Percentiles rank a stretch among this genome's conserved stretches.
Evolutionary conservation across 2,329 filamentous ascomycete species (phyloP).

Genomic region (Pleomassaria siparia): DNA sequence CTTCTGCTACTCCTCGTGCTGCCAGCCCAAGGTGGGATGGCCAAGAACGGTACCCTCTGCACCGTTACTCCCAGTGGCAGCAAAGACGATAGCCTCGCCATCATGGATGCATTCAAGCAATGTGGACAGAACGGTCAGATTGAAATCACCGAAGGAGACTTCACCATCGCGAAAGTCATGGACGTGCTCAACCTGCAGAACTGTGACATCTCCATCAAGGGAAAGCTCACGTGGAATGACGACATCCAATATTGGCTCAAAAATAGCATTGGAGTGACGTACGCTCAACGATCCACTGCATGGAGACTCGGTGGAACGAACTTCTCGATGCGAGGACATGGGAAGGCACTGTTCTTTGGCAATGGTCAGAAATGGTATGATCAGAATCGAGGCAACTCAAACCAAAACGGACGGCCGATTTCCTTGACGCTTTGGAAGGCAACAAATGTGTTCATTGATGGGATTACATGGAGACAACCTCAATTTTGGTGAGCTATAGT

Average conservation of each 20-base stretch:
- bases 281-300: slow-evolving; percentile 23
- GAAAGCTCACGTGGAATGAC: slow-evolving; percentile 28
- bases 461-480: slow-evolving; percentile 46
- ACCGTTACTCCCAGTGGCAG: slow-evolving; percentile 24
- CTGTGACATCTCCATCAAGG: slow-evolving; percentile 29
- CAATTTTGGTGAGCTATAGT: slow-evolving; percentile 49
- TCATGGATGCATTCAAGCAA: slow-evolving; percentile 32
- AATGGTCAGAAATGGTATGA: slow-evolving; percentile 41
- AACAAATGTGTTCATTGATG: slow-evolving; percentile 50
- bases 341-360: slow-evolving; percentile 29
- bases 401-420: slow-evolving; percentile 50
- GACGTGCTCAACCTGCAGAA: slow-evolving; percentile 27
- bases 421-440: slow-evolving; percentile 50
- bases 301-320: slow-evolving; percentile 27
- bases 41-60: slow-evolving; percentile 24
- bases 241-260: slow-evolving; percentile 30
- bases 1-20: slow-evolving; percentile 11
- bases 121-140: slow-evolving; percentile 31
- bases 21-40: slow-evolving; percentile 21
- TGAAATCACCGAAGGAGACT: slow-evolving; percentile 24
- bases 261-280: slow-evolving; percentile 26
- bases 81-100: slow-evolving; percentile 24
- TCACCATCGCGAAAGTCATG: slow-evolving; percentile 32
- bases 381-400: slow-evolving; percentile 45
- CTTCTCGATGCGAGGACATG: slow-evolving; percentile 25